Conservation (phyloP, 192 early-diverging fungal genomes). For the Spizellomyces punctatus region DNA sequence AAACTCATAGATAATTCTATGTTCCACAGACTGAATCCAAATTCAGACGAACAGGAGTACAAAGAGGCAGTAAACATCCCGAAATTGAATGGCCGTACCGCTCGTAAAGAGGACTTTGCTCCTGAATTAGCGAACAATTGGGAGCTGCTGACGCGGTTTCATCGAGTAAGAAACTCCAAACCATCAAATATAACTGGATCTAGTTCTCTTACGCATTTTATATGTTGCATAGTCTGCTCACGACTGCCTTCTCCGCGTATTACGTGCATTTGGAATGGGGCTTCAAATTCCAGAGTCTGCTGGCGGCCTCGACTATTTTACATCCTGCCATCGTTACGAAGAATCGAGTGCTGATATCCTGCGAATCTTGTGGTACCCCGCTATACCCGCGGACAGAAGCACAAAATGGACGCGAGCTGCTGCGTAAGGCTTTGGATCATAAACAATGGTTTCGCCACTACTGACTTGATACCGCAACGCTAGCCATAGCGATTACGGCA, state of each 20-base stretch:
- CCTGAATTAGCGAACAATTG: neutral
- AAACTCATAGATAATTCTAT: no score
- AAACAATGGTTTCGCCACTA: neutral
- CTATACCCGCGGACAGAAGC: slow-evolving; percentile 27
- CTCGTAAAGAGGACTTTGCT: slow-evolving; percentile 11
- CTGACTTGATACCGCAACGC: slow-evolving; percentile 26
- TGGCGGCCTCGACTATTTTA: slow-evolving; percentile 58
- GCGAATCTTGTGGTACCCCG: slow-evolving; percentile 67
- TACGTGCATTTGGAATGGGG: slow-evolving; percentile 64
- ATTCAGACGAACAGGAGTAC: slow-evolving; percentile 54
- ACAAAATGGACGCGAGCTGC: no score
- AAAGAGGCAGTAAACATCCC: slow-evolving; percentile 69
- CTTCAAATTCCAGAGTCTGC: slow-evolving; percentile 58
- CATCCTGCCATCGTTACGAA: slow-evolving; percentile 37
- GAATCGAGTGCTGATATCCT: slow-evolving; percentile 45
- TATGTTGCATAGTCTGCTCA: slow-evolving; percentile 31
- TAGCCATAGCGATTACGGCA: slow-evolving; percentile 69
- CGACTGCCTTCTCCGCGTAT: slow-evolving; percentile 44
- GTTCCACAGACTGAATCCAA: slow-evolving; percentile 12
- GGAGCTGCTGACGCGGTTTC: slow-evolving; percentile 37
- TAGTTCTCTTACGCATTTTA: neutral
- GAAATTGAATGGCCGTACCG: slow-evolving; percentile 40
- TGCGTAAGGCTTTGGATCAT: no score
- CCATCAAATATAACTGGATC: neutral
- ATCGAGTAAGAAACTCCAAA: neutral